Evolutionary conservation across 768 basidiomycete species (phyloP).

Genomic region (Thelephora ganbajun): DNA sequence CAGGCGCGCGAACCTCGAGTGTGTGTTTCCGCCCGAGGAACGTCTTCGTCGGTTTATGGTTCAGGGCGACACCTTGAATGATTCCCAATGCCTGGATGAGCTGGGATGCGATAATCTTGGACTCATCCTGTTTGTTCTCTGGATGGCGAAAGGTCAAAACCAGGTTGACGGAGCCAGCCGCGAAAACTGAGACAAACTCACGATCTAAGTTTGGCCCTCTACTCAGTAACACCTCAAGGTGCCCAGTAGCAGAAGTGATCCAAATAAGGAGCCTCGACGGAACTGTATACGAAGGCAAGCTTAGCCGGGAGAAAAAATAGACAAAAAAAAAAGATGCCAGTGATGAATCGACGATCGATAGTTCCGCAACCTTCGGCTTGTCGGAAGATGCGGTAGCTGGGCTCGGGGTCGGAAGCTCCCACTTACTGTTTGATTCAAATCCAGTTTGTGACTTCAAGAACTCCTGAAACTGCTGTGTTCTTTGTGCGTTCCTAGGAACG

Average conservation of each 20-base stretch:
- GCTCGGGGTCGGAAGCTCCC: background rate
- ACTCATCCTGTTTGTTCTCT: conserved; percentile 35
- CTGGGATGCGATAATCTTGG: conserved; percentile 32
- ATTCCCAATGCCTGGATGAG: conserved; percentile 48
- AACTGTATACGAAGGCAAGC: conserved; percentile 27
- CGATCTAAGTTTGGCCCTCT: conserved; percentile 28
- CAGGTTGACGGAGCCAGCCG: background rate
- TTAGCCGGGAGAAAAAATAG: background rate
- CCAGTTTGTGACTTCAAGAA: conserved; percentile 62
- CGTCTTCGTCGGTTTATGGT: conserved; percentile 51
- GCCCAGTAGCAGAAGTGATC: conserved; percentile 36
- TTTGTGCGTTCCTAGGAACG: conserved; percentile 27
- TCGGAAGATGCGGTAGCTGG: no score
- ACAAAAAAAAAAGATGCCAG: no score
- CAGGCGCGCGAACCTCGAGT: conserved; percentile 40
- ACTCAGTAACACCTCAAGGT: conserved; percentile 34
- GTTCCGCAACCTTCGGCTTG: no score
- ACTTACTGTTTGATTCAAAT: conserved; percentile 74
- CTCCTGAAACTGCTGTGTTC: conserved; percentile 30
- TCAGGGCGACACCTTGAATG: conserved; percentile 63
- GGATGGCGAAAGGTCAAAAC: conserved; percentile 4
- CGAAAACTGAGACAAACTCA: conserved; percentile 11
- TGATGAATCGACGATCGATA: no score
- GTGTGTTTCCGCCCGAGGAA: conserved; percentile 56
- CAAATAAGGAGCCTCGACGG: conserved; percentile 51